These are phyloP conservation scores for Candida montana DNA, from an alignment of 805 yeast species.

Conservation along the genomic window DNA sequence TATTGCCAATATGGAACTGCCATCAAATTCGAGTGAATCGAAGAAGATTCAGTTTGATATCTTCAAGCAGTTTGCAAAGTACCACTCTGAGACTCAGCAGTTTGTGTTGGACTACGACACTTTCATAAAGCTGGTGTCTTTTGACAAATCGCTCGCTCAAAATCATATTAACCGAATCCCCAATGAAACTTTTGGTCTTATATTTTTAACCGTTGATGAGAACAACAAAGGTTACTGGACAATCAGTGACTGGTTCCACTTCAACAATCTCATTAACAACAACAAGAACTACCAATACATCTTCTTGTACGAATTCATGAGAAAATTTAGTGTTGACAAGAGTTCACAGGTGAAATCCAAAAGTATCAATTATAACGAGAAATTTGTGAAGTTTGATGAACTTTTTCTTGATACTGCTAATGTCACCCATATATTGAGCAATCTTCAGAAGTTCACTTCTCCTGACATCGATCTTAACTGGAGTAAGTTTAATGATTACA, in stretches of 20 bases:
- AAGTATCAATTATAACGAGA: constrained; percentile 34
- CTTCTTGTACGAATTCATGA: constrained; percentile 49
- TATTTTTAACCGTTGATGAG: constrained; percentile 78
- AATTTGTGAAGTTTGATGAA: constrained; percentile 34
- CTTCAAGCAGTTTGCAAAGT: constrained; percentile 37
- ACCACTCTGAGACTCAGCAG: constrained; percentile 28
- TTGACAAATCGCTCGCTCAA: constrained; percentile 37
- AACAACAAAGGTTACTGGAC: constrained; percentile 62
- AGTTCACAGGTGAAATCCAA: constrained; percentile 19
- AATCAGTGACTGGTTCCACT: constrained; percentile 66
- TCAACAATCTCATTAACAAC: constrained; percentile 51
- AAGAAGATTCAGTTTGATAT: constrained; percentile 37
- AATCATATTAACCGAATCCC: constrained; percentile 38
- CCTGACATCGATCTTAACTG: constrained; percentile 32
- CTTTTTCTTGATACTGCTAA: constrained; percentile 24
- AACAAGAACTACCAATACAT: constrained; percentile 44
- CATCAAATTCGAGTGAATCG: constrained; percentile 31
- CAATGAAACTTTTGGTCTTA: constrained; percentile 58
- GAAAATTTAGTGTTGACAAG: constrained; percentile 36
- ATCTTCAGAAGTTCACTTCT: constrained; percentile 28
- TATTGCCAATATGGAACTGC: constrained; percentile 30
- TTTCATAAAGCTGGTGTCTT: constrained; percentile 32
- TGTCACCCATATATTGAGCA: constrained; percentile 28
- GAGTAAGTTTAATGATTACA: constrained; percentile 23
- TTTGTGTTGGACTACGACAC: constrained; percentile 30